These are phyloP conservation scores for Hymenoscyphus repandus DNA, from an alignment of 2,329 filamentous ascomycete genomes.

Conservation along the genomic window DNA sequence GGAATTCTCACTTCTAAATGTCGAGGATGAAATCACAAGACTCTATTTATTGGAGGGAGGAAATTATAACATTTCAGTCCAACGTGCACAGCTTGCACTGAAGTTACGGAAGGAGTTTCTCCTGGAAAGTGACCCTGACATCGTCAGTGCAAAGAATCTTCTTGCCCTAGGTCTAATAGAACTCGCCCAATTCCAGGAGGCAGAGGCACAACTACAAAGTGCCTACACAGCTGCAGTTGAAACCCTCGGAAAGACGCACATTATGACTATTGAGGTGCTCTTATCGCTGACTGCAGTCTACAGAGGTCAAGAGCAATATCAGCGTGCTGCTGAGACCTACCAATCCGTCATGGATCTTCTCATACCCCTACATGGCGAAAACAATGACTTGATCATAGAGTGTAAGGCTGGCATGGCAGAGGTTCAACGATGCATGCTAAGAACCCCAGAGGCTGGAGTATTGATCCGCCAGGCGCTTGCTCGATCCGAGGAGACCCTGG, in stretches of 20 bases:
- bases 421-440: not conserved
- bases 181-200: not conserved
- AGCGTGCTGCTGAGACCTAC: not conserved
- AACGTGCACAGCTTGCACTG: not conserved
- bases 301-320: not conserved
- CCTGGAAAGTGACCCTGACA: not conserved
- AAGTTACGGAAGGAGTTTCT: not conserved
- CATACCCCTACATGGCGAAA: not conserved
- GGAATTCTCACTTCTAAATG: not conserved
- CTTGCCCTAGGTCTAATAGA: not conserved
- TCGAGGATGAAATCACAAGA: not conserved
- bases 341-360: not conserved
- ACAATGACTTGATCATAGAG: not conserved
- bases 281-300: not conserved
- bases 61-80: not conserved
- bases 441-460: not conserved
- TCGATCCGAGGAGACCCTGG: not conserved
- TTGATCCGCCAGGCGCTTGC: too few species aligned
- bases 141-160: not conserved
- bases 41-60: not conserved
- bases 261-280: not conserved
- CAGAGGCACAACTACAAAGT: not conserved
- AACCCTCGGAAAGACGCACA: not conserved
- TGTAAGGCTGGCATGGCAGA: not conserved
- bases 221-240: not conserved